Conservation (phyloP, 1,139 yeast genomes). For the Diutina ranongensis region DNA sequence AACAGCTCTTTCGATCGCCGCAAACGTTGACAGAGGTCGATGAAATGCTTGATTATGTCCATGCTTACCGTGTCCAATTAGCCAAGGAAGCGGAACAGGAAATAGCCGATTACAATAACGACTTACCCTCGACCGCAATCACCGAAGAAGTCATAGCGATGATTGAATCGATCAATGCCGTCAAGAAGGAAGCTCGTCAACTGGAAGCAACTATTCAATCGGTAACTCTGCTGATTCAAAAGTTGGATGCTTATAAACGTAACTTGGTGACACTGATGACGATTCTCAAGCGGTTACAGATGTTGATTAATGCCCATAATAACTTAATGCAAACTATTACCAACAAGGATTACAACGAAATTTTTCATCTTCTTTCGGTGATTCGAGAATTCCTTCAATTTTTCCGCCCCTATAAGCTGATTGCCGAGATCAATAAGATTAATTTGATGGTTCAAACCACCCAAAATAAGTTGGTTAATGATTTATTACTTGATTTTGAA, state of each 20-base stretch:
- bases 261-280: conserved; percentile 80
- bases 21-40: conserved; percentile 37
- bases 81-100: conserved; percentile 26
- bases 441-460: conserved; percentile 52
- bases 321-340: conserved; percentile 41
- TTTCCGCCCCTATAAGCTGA: conserved; percentile 75
- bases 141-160: conserved; percentile 34
- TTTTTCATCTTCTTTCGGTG: conserved; percentile 59
- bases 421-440: conserved; percentile 67
- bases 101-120: conserved; percentile 19
- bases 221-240: conserved; percentile 70
- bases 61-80: conserved; percentile 35
- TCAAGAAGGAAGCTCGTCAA: conserved; percentile 18
- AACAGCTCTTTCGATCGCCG: conserved; percentile 28
- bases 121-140: conserved; percentile 10
- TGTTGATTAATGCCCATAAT: conserved; percentile 70
- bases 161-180: conserved; percentile 24
- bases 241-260: conserved; percentile 69
- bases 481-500: conserved; percentile 67
- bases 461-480: conserved; percentile 57
- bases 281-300: conserved; percentile 74
- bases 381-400: conserved; percentile 67
- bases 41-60: conserved; percentile 24
- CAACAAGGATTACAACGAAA: conserved; percentile 47
- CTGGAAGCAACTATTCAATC: conserved; percentile 55